Evolutionary conservation across 129 eudicot genomes (phyloP).

Genomic region (Chrysanthemum makinoi): DNA sequence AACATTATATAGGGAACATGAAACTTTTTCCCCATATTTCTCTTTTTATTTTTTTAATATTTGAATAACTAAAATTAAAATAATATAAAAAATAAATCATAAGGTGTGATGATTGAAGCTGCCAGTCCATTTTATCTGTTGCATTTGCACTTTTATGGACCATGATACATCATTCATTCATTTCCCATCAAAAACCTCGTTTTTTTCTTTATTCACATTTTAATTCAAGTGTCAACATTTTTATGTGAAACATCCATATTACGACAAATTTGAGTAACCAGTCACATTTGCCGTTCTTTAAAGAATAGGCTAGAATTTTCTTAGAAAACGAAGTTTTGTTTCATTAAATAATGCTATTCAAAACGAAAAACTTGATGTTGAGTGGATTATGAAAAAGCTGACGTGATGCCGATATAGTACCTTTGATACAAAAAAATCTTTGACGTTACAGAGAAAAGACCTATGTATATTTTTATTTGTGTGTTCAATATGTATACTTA

Average conservation of each 20-base stretch:
- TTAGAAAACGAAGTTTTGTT: neutral
- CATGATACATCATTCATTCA: slow-evolving; percentile 16
- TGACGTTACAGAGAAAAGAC: too few relatives aligned
- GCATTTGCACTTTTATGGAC: slow-evolving; percentile 18
- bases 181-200: neutral
- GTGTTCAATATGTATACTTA: too few relatives aligned
- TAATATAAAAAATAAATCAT: neutral
- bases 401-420: too few relatives aligned
- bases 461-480: too few relatives aligned
- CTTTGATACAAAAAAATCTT: too few relatives aligned
- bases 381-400: too few relatives aligned
- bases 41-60: neutral
- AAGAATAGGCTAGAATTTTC: neutral
- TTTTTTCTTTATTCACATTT: neutral
- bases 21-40: neutral
- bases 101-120: slow-evolving; percentile 33
- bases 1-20: neutral
- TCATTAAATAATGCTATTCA: too few relatives aligned
- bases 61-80: neutral
- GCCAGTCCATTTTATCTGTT: slow-evolving; percentile 47
- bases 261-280: too few relatives aligned
- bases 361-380: too few relatives aligned
- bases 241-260: too few relatives aligned
- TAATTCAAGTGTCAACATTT: too few relatives aligned
- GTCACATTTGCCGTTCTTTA: too few relatives aligned